These are phyloP conservation scores for Breviolum minutum DNA, from an alignment of 73 alveolate species.

Conservation along the genomic window DNA sequence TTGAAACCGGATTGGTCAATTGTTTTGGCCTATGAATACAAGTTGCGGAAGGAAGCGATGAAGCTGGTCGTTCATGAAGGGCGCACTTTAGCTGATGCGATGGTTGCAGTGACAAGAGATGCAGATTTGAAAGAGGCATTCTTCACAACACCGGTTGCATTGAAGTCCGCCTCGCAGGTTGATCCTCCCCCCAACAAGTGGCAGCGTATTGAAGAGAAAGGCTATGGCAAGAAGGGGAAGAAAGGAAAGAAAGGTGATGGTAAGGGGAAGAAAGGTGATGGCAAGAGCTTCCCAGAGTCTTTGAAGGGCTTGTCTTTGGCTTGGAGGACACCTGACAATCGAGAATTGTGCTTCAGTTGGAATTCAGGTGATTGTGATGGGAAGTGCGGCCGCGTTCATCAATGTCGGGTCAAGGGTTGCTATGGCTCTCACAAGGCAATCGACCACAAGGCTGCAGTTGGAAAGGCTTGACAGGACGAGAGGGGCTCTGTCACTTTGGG, in stretches of 20 bases:
- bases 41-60: constrained; percentile 50
- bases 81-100: neutral
- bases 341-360: constrained; percentile 13
- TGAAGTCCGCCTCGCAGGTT: neutral
- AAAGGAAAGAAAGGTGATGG: neutral
- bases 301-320: neutral
- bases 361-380: neutral
- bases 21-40: neutral
- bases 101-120: neutral
- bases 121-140: constrained; percentile 8
- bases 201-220: neutral
- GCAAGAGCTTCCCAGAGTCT: too few species aligned
- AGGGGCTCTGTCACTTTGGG: neutral
- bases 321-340: neutral
- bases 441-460: neutral
- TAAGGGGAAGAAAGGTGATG: too few species aligned
- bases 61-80: neutral
- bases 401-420: constrained; percentile 31
- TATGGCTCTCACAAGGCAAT: neutral
- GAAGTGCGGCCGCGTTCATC: neutral
- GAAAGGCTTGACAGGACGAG: neutral
- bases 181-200: neutral
- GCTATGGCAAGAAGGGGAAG: neutral
- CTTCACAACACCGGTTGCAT: constrained; percentile 15
- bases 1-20: neutral